Percentiles rank a stretch among this genome's conserved stretches.
Conservation (phyloP, 805 yeast species). For the Yarrowia yakushimensis region DNA sequence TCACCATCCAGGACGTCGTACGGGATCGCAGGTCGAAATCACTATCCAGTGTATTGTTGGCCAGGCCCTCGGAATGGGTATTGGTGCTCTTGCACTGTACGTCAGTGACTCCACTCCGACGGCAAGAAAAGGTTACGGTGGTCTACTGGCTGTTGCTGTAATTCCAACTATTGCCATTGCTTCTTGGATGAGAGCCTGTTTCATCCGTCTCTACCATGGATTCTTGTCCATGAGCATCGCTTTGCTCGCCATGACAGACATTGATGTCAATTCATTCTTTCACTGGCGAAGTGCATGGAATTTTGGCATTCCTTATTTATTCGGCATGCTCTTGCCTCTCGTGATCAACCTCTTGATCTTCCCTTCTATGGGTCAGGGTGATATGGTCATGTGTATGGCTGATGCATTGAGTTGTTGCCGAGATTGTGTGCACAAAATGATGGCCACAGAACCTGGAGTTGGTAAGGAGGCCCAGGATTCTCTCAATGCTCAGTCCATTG, state of each 20-base stretch:
- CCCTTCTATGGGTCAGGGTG: constrained; percentile 45
- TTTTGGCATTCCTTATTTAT: constrained; percentile 45
- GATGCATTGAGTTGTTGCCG: constrained; percentile 2
- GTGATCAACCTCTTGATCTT: constrained; percentile 39
- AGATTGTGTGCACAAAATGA: constrained; percentile 10
- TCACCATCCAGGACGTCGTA: constrained; percentile 47
- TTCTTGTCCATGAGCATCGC: constrained; percentile 30
- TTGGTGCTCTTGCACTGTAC: constrained; percentile 46
- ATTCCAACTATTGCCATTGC: constrained; percentile 41
- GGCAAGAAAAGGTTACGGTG: constrained; percentile 45
- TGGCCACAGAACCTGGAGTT: constrained; percentile 29
- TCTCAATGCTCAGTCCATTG: constrained; percentile 38
- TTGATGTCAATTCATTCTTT: constrained; percentile 32
- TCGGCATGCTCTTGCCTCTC: constrained; percentile 44
- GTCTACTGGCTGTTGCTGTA: constrained; percentile 45
- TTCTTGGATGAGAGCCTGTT: constrained; percentile 45
- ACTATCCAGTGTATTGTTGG: constrained; percentile 44
- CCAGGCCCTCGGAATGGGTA: constrained; percentile 43
- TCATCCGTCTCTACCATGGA: constrained; percentile 43
- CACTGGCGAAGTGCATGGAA: constrained; percentile 36
- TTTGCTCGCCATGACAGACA: constrained; percentile 39
- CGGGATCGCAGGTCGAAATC: constrained; percentile 49
- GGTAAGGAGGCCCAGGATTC: constrained; percentile 34
- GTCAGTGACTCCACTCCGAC: constrained; percentile 44
- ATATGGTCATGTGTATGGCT: constrained; percentile 28